Conservation (phyloP, 2,329 filamentous ascomycete genomes). For the Corinectria fuckeliana region DNA sequence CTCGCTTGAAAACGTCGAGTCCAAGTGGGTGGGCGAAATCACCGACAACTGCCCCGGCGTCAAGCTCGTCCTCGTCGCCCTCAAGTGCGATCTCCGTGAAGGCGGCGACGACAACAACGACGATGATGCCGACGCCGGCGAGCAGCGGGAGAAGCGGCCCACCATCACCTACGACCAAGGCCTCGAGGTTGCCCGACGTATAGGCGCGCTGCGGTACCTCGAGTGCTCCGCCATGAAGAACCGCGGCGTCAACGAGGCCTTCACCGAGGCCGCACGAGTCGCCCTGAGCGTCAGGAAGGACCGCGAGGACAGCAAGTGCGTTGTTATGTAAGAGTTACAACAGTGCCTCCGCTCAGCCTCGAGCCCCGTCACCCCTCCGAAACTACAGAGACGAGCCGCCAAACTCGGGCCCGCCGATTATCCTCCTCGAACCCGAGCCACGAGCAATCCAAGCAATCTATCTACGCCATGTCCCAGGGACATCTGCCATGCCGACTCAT, state of each 20-base stretch:
- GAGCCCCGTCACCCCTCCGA: constrained; percentile 6
- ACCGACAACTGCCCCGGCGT: constrained; percentile 96
- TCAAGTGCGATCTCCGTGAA: constrained; percentile 96
- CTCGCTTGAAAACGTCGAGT: constrained; percentile 97
- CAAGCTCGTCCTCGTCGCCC: constrained; percentile 90
- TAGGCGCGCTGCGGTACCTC: constrained; percentile 91
- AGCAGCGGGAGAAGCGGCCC: constrained; percentile 66
- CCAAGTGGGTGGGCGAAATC: constrained; percentile 98
- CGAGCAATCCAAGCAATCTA: constrained; percentile 2
- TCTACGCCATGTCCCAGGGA: constrained; percentile 3
- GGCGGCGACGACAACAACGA: constrained; percentile 69
- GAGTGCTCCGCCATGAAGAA: constrained; percentile 99
- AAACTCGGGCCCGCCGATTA: constrained; percentile 4
- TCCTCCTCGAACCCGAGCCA: constrained; percentile 8
- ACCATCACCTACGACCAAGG: constrained; percentile 92
- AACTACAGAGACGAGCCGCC: constrained; percentile 16
- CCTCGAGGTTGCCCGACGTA: constrained; percentile 86
- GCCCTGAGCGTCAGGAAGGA: constrained; percentile 77
- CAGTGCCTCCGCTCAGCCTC: constrained; percentile 6
- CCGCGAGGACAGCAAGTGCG: constrained; percentile 66
- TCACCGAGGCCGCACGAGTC: constrained; percentile 95
- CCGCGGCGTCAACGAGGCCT: constrained; percentile 96
- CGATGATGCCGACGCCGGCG: constrained; percentile 63
- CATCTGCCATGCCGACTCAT: constrained; percentile 8
- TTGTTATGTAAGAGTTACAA: constrained; percentile 59